Evolutionary conservation across 2,329 filamentous ascomycete species (phyloP).

Genomic region (Dactylellina haptotyla): DNA sequence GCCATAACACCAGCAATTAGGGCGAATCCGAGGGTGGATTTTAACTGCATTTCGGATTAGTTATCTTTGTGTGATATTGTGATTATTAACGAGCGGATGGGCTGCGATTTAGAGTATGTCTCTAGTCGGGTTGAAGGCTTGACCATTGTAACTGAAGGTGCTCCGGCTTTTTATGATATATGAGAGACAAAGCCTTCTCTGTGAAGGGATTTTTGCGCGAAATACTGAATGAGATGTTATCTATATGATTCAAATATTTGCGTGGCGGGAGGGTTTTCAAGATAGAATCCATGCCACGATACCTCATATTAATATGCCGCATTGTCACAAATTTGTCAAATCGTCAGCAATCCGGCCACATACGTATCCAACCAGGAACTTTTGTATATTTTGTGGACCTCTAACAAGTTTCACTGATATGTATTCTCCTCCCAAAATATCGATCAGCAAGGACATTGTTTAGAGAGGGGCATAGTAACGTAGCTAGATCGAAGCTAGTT

Average conservation of each 20-base stretch:
- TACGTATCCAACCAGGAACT: no score
- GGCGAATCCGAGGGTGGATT: neutral
- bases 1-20: slow-evolving; percentile 22
- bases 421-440: no score
- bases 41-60: slow-evolving; percentile 31
- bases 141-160: no score
- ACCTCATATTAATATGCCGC: no score
- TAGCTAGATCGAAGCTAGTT: no score
- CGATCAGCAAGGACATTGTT: no score
- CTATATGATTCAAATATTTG: neutral
- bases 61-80: neutral
- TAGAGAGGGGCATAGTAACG: no score
- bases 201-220: neutral
- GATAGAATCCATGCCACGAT: neutral
- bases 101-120: neutral
- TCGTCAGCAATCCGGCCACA: neutral
- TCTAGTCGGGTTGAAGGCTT: neutral
- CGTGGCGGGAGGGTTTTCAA: neutral
- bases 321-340: neutral
- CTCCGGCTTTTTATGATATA: neutral
- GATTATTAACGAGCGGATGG: neutral
- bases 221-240: neutral
- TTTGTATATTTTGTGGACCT: no score
- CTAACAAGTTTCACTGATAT: no score
- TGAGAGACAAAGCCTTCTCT: neutral